phyloP scores from a whole-genome alignment of 2,329 filamentous ascomycete species.

The Cladophialophora yegresii region DNA sequence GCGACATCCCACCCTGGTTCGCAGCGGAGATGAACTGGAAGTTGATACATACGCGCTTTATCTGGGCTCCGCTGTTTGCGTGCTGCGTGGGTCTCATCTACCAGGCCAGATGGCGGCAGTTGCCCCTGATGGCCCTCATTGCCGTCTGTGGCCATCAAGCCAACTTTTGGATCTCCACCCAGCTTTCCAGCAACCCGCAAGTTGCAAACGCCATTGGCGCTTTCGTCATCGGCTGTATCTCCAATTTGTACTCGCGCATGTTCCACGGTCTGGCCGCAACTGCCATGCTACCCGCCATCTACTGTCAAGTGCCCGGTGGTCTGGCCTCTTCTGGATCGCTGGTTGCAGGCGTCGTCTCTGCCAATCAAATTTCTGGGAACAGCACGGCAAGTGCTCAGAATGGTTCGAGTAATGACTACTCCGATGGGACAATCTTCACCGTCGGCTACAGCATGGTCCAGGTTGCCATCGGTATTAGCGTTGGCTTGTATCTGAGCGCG shows the following conservation, averaged over 20 bases:
- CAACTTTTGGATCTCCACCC: conserved; percentile 69
- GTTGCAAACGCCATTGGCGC: conserved; percentile 77
- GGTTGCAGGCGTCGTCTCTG: conserved; percentile 58
- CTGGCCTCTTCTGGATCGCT: conserved; percentile 60
- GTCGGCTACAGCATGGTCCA: conserved; percentile 52
- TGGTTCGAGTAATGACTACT: conserved; percentile 28
- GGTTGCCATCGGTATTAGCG: conserved; percentile 52
- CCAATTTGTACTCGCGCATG: conserved; percentile 73
- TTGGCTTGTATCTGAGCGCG: conserved; percentile 50
- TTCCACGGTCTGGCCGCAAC: conserved; percentile 79
- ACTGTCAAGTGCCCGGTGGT: conserved; percentile 65
- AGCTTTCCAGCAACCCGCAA: conserved; percentile 69
- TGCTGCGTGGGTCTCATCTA: conserved; percentile 76
- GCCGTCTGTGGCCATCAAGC: conserved; percentile 72
- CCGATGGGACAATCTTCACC: conserved; percentile 43
- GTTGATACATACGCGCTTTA: conserved; percentile 55
- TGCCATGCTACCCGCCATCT: conserved; percentile 83
- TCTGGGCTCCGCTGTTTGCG: conserved; percentile 73
- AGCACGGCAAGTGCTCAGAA: conserved; percentile 34
- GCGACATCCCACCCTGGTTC: conserved; percentile 26
- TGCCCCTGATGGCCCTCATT: conserved; percentile 74
- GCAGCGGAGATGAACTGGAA: conserved; percentile 52
- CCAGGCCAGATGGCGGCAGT: conserved; percentile 76
- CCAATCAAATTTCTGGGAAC: conserved; percentile 42
- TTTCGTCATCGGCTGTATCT: conserved; percentile 72